Base-by-base conservation (phyloP, 139 green algal genomes). In the Eudorina sp. region DNA sequence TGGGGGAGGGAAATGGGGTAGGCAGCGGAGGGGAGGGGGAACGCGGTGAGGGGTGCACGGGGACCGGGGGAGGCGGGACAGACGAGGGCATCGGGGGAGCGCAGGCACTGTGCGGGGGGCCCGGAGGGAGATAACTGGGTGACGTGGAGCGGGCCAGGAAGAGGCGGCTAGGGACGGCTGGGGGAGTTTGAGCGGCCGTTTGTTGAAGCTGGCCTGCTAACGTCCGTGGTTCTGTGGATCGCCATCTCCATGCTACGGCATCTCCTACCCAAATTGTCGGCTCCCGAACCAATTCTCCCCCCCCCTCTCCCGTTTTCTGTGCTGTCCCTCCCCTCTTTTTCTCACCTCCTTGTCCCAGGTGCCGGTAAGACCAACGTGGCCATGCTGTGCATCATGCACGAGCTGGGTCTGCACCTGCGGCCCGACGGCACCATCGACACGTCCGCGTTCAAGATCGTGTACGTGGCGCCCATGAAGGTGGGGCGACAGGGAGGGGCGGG, bases 301-400 rank as follows among this genome's bases (percentile, higher is more conserved):
- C n/a, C n/a, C n/a, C n/a, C n/a, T n/a, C n/a, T n/a, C n/a, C n/a
- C n/a, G n/a, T n/a, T n/a, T n/a, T n/a, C n/a, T n/a, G n/a, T n/a
- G n/a, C n/a, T n/a, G n/a, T 79, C 40, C 43, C 21, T 21, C 70
- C 19, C 48, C 53, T 45, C 2, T 60, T 53, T 80, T 48, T n/a
- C 43, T 41, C 27, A 29, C 48, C 38, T 94, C 91, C 98, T 97
- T 76, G 68, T 29, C 31, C 18, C 73, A 43, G 98, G 98, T 43
- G 97, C 98, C 11, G 98, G 98, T 70, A 99, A 99, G 94, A 99
- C 98, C 84, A 99, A 99, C 88, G 97, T 99, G 8, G 97, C 98
- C 45, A 97, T 99, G 98, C 94, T 99, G 69, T 94, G 94, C 48
- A 97, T 99, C 51, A 89, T 99, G 89, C 98, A 99, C 89, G 93